Base-by-base conservation (phyloP, 176 grass and related monocot species). In the Oryza glaberrima region DNA sequence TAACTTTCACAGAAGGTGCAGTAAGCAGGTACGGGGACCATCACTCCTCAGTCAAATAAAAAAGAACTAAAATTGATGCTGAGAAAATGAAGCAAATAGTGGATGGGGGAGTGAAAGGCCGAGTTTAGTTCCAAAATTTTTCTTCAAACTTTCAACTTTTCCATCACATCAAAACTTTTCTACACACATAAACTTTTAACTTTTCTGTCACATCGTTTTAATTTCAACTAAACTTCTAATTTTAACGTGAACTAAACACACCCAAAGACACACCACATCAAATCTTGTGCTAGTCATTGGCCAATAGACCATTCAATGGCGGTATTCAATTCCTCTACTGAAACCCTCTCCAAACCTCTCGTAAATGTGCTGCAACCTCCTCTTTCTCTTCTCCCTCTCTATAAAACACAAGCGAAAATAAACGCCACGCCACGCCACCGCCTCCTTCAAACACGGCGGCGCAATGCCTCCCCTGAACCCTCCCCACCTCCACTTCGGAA, bases 401-500 rank as follows among this genome's bases (percentile, higher is more conserved):
- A 77, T 76, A 83, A 85, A 89, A 41, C 36, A 79, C 82, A 79
- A 48, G 76, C 72, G 30, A 23, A 60, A 78, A 70, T 51, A 67
- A 79, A 70, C 64, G 32, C 72, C 79, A 87, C 28, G 65, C 26
- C 81, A 77, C 34, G 68, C 65, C 13, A 9, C 73, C 54, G 65
- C 69, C 75, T 60, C 73, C 75, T 83, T 49, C 81, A 73, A 81
- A 80, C 80, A 13, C 72, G 61, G 82, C 71, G 49, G 60, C 66
- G 84, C 84, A 75, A 87, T 87, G 84, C 85, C 84, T 87, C 80
- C 87, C 82, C 90, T 85, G 38, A 69, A 63, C 72, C 87, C 89
- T 91, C 81, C 87, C 64, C 74, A 77, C 22, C 73, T 83, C 65
- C 77, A 90, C 46, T 75, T 85, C 36, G 63, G 88, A 64, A 92